Conservation (phyloP, 2,329 filamentous ascomycete species). For the Periglandula ipomoeae region DNA sequence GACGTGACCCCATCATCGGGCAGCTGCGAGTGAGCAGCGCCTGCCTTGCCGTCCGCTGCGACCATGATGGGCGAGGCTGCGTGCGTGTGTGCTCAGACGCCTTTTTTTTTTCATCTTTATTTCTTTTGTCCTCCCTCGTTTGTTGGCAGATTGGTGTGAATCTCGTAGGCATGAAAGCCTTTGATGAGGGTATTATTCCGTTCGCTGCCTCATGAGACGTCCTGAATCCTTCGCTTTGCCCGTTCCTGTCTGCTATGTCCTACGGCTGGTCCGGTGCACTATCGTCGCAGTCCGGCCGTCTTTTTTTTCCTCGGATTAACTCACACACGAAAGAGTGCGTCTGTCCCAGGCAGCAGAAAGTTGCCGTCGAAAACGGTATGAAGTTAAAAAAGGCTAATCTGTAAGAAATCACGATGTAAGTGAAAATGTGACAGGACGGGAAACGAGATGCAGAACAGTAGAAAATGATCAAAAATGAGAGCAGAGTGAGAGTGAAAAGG, state of each 20-base stretch:
- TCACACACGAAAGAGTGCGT: background rate
- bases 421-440: background rate
- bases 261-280: background rate
- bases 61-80: background rate
- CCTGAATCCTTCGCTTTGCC: background rate
- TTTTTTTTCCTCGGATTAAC: background rate
- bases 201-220: background rate
- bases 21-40: slow-evolving; percentile 1
- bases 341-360: background rate
- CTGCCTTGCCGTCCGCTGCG: slow-evolving; percentile 1
- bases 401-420: background rate
- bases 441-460: background rate
- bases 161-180: background rate
- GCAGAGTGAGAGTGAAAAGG: background rate
- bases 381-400: background rate
- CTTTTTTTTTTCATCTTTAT: background rate
- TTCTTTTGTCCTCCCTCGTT: background rate
- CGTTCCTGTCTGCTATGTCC: background rate
- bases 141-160: background rate
- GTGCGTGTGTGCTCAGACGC: background rate
- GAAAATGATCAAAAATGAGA: background rate
- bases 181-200: background rate
- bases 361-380: too few relatives aligned
- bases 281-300: background rate
- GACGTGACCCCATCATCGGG: background rate